These are phyloP conservation scores for Podospora australis DNA, from an alignment of 495 filamentous ascomycete species.

Conservation along the genomic window DNA sequence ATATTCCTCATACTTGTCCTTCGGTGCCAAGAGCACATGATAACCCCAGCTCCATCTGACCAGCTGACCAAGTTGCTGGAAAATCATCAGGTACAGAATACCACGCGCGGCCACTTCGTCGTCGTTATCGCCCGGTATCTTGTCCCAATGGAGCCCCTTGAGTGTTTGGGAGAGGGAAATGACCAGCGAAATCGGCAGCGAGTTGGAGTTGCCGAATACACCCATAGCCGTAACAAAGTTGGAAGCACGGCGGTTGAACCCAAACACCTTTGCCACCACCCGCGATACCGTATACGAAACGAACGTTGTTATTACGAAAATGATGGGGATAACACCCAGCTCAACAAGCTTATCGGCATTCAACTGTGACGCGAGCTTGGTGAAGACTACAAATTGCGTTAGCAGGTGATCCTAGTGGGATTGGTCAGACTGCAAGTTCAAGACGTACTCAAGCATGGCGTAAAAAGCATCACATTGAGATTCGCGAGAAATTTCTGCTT, in stretches of 20 bases:
- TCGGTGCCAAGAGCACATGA: constrained; percentile 79
- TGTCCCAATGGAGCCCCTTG: constrained; percentile 87
- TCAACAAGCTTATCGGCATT: constrained; percentile 84
- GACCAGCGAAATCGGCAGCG: constrained; percentile 92
- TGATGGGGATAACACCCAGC: constrained; percentile 85
- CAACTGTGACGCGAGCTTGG: constrained; percentile 92
- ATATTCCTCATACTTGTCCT: constrained; percentile 60
- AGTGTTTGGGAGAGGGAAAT: constrained; percentile 89
- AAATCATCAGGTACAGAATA: constrained; percentile 92
- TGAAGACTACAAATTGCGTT: constrained; percentile 86
- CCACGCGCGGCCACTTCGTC: constrained; percentile 90
- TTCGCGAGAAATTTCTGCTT: constrained; percentile 95
- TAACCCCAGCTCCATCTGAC: constrained; percentile 98
- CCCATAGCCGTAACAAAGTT: constrained; percentile 98
- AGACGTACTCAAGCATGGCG: constrained; percentile 84
- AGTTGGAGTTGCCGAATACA: constrained; percentile 98
- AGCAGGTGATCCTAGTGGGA: no score
- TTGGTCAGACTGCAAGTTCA: no score
- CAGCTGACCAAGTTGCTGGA: constrained; percentile 93
- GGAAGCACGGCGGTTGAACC: constrained; percentile 73
- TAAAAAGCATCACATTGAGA: constrained; percentile 89
- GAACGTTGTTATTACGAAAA: constrained; percentile 79
- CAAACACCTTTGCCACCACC: constrained; percentile 61
- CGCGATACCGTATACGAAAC: constrained; percentile 75
- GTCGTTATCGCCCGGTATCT: constrained; percentile 84